A percentile compares a stretch with the other conserved stretches of the same genome.
phyloP scores from a whole-genome alignment of 2,329 filamentous ascomycete species.

The Metarhizium guizhouense region DNA sequence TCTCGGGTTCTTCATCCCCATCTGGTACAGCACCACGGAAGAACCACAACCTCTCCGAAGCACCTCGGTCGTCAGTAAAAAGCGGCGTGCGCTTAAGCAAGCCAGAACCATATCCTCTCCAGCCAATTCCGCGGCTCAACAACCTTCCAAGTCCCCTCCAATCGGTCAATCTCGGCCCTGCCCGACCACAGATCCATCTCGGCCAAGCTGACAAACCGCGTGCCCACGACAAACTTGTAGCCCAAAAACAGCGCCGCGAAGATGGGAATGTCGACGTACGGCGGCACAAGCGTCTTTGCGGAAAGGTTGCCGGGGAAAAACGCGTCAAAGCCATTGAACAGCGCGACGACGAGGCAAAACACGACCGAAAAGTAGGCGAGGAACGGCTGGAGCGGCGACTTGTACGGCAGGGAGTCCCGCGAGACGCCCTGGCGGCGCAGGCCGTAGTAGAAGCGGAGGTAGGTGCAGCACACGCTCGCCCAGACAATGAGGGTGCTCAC shows the following conservation, averaged over 20 bases:
- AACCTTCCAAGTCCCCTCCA: conserved; percentile 28
- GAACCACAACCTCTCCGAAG: too few relatives aligned
- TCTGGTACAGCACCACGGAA: too few relatives aligned
- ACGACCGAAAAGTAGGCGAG: conserved; percentile 54
- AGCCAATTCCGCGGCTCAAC: conserved; percentile 26
- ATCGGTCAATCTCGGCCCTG: conserved; percentile 27
- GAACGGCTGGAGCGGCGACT: conserved; percentile 57
- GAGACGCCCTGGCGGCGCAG: conserved; percentile 56
- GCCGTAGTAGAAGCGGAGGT: conserved; percentile 60
- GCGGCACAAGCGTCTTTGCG: conserved; percentile 50
- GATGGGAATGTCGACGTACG: conserved; percentile 61
- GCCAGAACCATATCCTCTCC: conserved; percentile 32
- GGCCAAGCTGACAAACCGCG: conserved; percentile 31
- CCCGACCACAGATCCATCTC: conserved; percentile 33
- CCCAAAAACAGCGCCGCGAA: conserved; percentile 51
- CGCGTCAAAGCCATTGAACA: conserved; percentile 65
- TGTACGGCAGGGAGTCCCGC: conserved; percentile 56
- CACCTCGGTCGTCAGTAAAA: too few relatives aligned
- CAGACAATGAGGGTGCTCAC: conserved; percentile 64
- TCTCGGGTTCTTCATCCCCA: too few relatives aligned
- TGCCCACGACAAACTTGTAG: conserved; percentile 60
- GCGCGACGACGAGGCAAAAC: conserved; percentile 54
- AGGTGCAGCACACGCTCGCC: conserved; percentile 58
- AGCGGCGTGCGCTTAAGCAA: conserved; percentile 17
- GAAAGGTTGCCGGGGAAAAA: conserved; percentile 49